phyloP scores from a whole-genome alignment of 371 early-diverging fungal species.

The Sporodiniella umbellata region DNA sequence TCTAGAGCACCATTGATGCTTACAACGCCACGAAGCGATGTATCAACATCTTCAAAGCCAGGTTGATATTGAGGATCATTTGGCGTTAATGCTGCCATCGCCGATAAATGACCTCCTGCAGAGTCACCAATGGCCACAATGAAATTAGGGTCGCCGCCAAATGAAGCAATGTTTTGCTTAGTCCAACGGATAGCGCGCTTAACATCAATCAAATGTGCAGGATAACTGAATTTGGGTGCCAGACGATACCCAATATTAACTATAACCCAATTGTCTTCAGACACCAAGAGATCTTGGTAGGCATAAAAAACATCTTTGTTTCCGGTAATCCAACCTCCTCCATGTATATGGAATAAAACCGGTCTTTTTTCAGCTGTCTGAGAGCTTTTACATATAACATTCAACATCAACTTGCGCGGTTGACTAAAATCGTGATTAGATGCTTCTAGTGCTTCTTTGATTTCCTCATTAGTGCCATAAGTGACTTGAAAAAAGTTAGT shows the following conservation, averaged over 20 bases:
- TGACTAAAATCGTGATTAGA: conserved; percentile 24
- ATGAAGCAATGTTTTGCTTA: conserved; percentile 52
- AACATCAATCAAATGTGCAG: conserved; percentile 65
- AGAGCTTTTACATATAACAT: conserved; percentile 31
- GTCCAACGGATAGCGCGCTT: conserved; percentile 77
- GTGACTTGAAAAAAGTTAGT: conserved; percentile 34
- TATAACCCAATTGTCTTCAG: conserved; percentile 44
- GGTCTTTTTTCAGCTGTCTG: conserved; percentile 28
- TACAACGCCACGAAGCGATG: conserved; percentile 56
- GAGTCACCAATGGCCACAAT: conserved; percentile 67
- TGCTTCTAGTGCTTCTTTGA: conserved; percentile 32
- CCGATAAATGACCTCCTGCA: conserved; percentile 68
- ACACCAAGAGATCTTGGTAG: conserved; percentile 31
- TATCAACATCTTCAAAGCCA: conserved; percentile 70
- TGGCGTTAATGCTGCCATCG: conserved; percentile 62
- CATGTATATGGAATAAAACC: conserved; percentile 61
- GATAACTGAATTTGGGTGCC: conserved; percentile 51
- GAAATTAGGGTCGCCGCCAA: conserved; percentile 70
- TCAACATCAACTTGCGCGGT: conserved; percentile 41
- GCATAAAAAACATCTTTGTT: conserved; percentile 47
- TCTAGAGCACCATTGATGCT: conserved; percentile 49
- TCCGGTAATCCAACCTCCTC: conserved; percentile 59
- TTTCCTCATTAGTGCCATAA: conserved; percentile 56
- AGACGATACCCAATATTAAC: conserved; percentile 69
- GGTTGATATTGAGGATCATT: conserved; percentile 64